These are phyloP conservation scores for Gryganskiella cystojenkinii DNA, from an alignment of 192 early-diverging fungal genomes.

Conservation along the genomic window DNA sequence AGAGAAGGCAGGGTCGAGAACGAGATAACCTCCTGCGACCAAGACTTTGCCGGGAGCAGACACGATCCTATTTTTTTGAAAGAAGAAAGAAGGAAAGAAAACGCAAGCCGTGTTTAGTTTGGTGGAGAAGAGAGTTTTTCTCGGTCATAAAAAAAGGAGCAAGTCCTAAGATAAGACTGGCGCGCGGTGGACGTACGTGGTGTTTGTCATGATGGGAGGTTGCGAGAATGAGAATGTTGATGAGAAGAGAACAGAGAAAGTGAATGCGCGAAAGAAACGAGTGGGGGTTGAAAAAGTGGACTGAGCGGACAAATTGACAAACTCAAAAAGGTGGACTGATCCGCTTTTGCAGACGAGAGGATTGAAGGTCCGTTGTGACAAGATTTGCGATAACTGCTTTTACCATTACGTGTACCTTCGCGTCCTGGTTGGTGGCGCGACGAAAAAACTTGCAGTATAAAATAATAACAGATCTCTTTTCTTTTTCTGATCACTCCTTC, in stretches of 20 bases:
- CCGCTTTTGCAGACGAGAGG: background rate
- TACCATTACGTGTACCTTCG: too few species aligned
- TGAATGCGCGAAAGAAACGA: background rate
- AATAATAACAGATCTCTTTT: background rate
- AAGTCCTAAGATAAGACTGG: constrained; percentile 5
- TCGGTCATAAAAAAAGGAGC: background rate
- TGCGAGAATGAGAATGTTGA: background rate
- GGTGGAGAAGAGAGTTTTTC: too few species aligned
- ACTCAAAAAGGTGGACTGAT: background rate
- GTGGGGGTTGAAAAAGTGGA: background rate
- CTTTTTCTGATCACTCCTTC: constrained; percentile 3
- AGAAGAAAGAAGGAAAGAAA: background rate
- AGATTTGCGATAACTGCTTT: background rate
- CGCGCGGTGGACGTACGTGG: constrained; percentile 41
- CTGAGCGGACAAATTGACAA: background rate
- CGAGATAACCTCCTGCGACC: constrained; percentile 92
- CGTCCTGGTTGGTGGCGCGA: too few species aligned
- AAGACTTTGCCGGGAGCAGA: constrained; percentile 98
- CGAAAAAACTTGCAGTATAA: too few species aligned
- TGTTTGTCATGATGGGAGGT: constrained; percentile 1
- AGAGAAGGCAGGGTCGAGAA: constrained; percentile 81
- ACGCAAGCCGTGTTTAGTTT: background rate
- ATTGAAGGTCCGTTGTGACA: too few species aligned
- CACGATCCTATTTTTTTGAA: constrained; percentile 64
- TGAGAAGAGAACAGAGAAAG: background rate